Conservation (phyloP, 163 green algal genomes). For the Scenedesmus sp. region DNA sequence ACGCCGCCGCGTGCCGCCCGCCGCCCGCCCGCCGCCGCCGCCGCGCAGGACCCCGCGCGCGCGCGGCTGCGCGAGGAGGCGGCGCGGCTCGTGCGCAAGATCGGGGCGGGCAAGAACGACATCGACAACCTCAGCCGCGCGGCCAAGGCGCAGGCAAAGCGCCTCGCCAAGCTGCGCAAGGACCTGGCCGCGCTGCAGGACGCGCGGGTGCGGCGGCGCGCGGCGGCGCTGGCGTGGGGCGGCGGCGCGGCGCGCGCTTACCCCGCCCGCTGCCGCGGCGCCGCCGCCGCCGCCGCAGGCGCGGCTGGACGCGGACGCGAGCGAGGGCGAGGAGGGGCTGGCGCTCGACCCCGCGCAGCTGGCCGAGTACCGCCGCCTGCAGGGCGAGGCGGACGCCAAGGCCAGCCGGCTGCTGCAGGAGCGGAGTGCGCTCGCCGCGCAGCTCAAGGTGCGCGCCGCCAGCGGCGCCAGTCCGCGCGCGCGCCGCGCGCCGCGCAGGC, state of each 20-base stretch:
- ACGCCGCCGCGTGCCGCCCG: no score
- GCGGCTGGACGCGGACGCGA: conserved; percentile 1
- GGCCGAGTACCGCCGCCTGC: conserved; percentile 80
- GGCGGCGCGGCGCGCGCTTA: no score
- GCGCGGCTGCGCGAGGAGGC: conserved; percentile 80
- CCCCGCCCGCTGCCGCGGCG: neutral
- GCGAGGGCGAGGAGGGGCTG: conserved; percentile 4
- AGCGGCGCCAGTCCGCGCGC: no score
- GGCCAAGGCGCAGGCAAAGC: conserved; percentile 51
- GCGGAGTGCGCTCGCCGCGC: conserved; percentile 57
- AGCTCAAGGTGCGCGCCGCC: conserved; percentile 50
- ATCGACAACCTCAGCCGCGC: conserved; percentile 54
- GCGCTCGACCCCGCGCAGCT: conserved; percentile 53
- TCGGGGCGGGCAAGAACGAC: conserved; percentile 61
- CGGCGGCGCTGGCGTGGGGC: no score
- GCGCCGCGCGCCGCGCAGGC: no score
- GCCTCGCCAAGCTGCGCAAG: conserved; percentile 59
- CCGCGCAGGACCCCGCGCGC: conserved; percentile 63
- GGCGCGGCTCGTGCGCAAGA: conserved; percentile 53
- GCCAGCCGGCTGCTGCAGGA: conserved; percentile 72
- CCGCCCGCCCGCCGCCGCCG: neutral
- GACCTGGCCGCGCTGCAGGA: conserved; percentile 71
- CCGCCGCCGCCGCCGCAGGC: neutral
- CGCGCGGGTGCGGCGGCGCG: conserved; percentile 25
- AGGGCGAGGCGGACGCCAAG: conserved; percentile 71